Evolutionary conservation across 2,329 filamentous ascomycete species (phyloP), one percentile per base, ranked within the genome.

Genomic region (Aspergillus fumigatiaffinis): DNA sequence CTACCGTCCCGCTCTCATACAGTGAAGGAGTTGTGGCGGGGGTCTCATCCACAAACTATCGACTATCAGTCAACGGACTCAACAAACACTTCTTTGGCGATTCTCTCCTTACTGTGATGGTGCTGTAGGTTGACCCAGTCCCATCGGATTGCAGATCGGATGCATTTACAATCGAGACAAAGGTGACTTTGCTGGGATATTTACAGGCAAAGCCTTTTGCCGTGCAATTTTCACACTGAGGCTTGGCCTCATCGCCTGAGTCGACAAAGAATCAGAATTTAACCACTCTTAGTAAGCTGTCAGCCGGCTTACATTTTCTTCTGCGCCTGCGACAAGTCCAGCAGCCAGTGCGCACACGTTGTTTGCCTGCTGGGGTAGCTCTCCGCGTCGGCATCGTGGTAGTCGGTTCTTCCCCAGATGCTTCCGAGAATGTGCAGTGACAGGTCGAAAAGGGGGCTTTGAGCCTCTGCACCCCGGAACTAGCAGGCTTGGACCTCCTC

Each of bases 341-440:
- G 55, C 66, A 68, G 14, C 66, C 66, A 21, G 66, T 68, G 23
- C 65, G 53, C n/a, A 68, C 66, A 42, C 66, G 60, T 53, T 68
- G 64, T 54, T 67, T 68, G 14, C 53, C 61, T 17, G 65, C 56
- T 29, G 65, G 60, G 26, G 65, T 66, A 55, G 61, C 59, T 56
- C 63, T 65, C 14, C 61, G 41, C 4, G 54, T n/a, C 10, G 53
- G 28, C 53, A 55, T 55, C 9, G 26, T 21, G n/a, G 38, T 14
- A 12, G 20, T 21, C 32, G 14, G 32, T 38, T 38, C 14, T 38
- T 38, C 32, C 32, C 32, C 32, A 38, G 32, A n/a, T 7, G 5
- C 17, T 17, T 9, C 12, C n/a, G 47, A 26, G 4, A 38, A 29
- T 25, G 25, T 41, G 25, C 4, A 17, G 32, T 17, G 4, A 35